These are phyloP conservation scores for Eugenia klotzschiana DNA, from an alignment of 441 rosid genomes.

Conservation along the genomic window DNA sequence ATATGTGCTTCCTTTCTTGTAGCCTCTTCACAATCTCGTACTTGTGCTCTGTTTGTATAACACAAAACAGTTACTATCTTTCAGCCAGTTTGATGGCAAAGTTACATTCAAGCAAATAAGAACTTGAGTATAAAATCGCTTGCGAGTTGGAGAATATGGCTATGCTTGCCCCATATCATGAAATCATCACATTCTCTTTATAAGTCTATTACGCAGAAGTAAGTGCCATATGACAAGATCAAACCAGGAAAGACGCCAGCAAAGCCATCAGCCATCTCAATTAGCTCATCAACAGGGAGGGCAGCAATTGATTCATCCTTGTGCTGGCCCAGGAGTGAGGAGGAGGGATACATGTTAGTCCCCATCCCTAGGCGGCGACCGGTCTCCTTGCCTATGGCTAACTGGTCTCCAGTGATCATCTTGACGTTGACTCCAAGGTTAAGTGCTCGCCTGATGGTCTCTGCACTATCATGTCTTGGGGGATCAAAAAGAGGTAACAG, in stretches of 20 bases:
- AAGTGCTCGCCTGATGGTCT: conserved; percentile 55
- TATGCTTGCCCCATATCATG: neutral
- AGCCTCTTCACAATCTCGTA: conserved; percentile 59
- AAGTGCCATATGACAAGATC: neutral
- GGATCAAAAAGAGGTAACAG: conserved; percentile 63
- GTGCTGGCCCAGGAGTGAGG: conserved; percentile 44
- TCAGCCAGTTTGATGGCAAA: neutral
- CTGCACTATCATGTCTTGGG: conserved; percentile 72
- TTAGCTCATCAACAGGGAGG: conserved; percentile 46
- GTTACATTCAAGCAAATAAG: neutral
- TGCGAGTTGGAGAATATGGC: neutral
- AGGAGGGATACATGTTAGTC: conserved; percentile 64
- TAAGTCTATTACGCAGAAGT: neutral
- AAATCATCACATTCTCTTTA: neutral
- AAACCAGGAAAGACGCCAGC: conserved; percentile 73
- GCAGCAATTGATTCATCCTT: conserved; percentile 26
- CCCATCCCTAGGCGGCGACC: conserved; percentile 76
- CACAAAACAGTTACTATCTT: neutral
- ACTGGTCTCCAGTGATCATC: conserved; percentile 73
- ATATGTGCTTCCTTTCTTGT: conserved; percentile 45
- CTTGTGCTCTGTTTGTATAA: conserved; percentile 37
- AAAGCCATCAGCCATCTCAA: conserved; percentile 68
- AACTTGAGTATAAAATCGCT: neutral
- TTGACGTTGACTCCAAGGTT: conserved; percentile 63
- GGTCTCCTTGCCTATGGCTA: conserved; percentile 63